phyloP scores from a whole-genome alignment of 2,329 filamentous ascomycete species.

The Clarireedia homoeocarpa region DNA sequence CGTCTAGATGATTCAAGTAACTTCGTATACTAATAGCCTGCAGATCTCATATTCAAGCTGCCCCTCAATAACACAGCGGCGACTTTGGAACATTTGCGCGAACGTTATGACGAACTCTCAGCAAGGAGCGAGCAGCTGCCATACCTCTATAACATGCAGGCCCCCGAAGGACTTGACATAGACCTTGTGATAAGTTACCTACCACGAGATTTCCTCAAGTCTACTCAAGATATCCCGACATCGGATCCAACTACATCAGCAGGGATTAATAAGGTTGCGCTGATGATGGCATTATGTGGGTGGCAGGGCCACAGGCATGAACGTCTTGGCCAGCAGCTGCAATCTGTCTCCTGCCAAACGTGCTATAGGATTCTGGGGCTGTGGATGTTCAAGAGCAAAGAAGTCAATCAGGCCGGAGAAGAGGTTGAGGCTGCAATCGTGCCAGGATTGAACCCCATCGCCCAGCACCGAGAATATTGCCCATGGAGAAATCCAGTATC shows the following conservation, averaged over 20 bases:
- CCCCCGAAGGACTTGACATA: conserved; percentile 43
- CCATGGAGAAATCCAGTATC: conserved; percentile 64
- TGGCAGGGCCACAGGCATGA: conserved; percentile 52
- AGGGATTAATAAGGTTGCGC: conserved; percentile 50
- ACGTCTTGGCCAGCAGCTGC: conserved; percentile 23
- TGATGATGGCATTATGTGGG: conserved; percentile 63
- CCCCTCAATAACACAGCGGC: conserved; percentile 54
- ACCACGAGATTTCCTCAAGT: conserved; percentile 39
- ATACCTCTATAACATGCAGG: conserved; percentile 52
- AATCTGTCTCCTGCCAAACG: conserved; percentile 60
- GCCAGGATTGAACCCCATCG: conserved; percentile 58
- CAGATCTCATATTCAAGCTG: conserved; percentile 52
- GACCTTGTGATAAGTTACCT: conserved; percentile 43
- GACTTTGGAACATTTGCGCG: conserved; percentile 49
- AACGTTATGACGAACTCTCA: conserved; percentile 58
- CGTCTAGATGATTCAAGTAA: conserved; percentile 26
- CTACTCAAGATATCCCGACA: neutral
- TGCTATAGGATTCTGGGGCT: conserved; percentile 84
- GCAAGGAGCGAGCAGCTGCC: conserved; percentile 48
- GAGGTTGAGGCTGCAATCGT: conserved; percentile 51
- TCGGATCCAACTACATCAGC: neutral
- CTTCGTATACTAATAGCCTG: conserved; percentile 4
- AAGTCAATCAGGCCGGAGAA: conserved; percentile 45
- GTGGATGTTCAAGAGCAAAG: conserved; percentile 85
- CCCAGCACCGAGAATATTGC: conserved; percentile 76